These are phyloP conservation scores for Claviceps monticola DNA, from an alignment of 2,329 filamentous ascomycete genomes.

Conservation along the genomic window DNA sequence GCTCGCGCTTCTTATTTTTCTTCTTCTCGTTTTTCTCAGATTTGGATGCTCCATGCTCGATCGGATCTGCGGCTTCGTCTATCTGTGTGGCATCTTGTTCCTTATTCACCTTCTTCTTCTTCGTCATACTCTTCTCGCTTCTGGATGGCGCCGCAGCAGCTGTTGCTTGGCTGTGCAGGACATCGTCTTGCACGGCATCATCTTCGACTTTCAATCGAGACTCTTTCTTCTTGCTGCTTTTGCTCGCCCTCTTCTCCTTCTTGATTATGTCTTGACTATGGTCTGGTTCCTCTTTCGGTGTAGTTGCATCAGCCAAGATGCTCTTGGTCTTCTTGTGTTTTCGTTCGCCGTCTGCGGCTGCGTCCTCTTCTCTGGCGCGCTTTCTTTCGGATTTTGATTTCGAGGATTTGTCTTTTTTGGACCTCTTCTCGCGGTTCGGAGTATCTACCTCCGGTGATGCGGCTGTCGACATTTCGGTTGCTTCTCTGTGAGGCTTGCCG, in stretches of 20 bases:
- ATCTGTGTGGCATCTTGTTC: conserved; percentile 10
- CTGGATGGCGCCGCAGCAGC: conserved; percentile 1
- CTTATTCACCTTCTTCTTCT: conserved; percentile 17
- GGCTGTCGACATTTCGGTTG: conserved; percentile 14
- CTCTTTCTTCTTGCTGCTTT: conserved; percentile 16
- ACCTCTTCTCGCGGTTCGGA: conserved; percentile 25
- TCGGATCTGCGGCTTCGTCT: conserved; percentile 1
- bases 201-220: conserved; percentile 9
- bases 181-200: neutral
- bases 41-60: conserved; percentile 11
- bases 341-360: conserved; percentile 24
- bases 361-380: conserved; percentile 30
- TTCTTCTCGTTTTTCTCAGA: conserved; percentile 19
- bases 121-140: conserved; percentile 6
- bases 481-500: conserved; percentile 5
- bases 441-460: conserved; percentile 16
- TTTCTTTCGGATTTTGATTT: conserved; percentile 28
- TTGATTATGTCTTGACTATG: conserved; percentile 21
- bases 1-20: conserved; percentile 10
- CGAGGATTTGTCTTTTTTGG: conserved; percentile 20
- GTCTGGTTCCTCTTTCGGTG: conserved; percentile 11
- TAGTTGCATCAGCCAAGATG: conserved; percentile 19
- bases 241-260: conserved; percentile 22
- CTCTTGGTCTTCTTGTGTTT: conserved; percentile 38
- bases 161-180: neutral